Conservation (phyloP, 305 asterid species). For the Withania somnifera region DNA sequence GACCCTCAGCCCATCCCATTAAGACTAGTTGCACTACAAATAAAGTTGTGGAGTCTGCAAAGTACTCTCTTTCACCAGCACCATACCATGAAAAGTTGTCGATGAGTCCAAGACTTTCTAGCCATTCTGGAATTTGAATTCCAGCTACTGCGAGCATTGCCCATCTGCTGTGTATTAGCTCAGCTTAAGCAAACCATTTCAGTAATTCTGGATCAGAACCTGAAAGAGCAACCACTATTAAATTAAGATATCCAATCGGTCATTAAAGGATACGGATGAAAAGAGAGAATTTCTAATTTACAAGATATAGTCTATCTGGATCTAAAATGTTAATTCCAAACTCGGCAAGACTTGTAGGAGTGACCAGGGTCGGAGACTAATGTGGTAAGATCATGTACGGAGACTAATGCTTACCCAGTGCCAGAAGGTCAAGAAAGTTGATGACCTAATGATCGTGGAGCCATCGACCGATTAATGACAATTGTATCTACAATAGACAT, state of each 20-base stretch:
- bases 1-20: slow-evolving; percentile 90
- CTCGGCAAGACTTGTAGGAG: neutral
- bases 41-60: slow-evolving; percentile 55
- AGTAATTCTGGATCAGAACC: slow-evolving; percentile 78
- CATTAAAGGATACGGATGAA: neutral
- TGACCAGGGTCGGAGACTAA: neutral
- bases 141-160: slow-evolving; percentile 86
- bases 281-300: neutral
- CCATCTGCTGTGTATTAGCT: slow-evolving; percentile 70
- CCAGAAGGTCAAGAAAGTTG: neutral
- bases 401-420: neutral
- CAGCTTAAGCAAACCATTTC: slow-evolving; percentile 87
- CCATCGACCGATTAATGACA: no score
- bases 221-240: neutral
- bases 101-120: slow-evolving; percentile 59
- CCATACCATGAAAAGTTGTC: slow-evolving; percentile 67
- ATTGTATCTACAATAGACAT: neutral
- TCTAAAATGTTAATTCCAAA: neutral
- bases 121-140: slow-evolving; percentile 72
- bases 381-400: neutral
- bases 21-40: slow-evolving; percentile 46
- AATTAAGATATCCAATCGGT: neutral
- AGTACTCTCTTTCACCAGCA: slow-evolving; percentile 66
- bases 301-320: neutral
- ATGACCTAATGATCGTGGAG: neutral